Evolutionary conservation across 1,139 yeast species (phyloP).

Genomic region (Yamadazyma pseudoaaseri): DNA sequence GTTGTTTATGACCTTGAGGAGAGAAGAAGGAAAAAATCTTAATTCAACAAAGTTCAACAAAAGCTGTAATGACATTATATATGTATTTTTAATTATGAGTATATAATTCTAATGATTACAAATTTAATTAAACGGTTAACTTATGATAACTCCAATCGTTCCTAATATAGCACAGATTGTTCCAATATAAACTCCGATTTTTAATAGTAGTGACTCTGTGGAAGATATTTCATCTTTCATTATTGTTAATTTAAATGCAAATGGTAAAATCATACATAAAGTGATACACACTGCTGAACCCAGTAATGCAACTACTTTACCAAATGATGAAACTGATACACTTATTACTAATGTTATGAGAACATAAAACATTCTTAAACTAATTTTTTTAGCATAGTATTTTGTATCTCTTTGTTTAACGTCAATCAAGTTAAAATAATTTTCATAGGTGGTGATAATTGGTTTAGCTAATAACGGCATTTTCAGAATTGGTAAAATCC

Average conservation of each 20-base stretch:
- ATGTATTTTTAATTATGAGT: conserved; percentile 1
- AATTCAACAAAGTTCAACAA: neutral
- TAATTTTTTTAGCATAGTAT: conserved; percentile 25
- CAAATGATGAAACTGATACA: conserved; percentile 70
- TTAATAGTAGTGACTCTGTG: conserved; percentile 37
- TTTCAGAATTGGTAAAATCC: conserved; percentile 40
- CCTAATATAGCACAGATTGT: conserved; percentile 51
- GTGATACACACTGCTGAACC: conserved; percentile 83
- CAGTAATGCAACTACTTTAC: conserved; percentile 75
- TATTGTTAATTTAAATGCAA: conserved; percentile 63
- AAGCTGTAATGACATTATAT: neutral
- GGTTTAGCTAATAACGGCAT: conserved; percentile 42
- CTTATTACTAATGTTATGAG: conserved; percentile 42
- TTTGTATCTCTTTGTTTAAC: conserved; percentile 1
- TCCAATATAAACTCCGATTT: conserved; percentile 47
- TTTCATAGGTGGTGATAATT: conserved; percentile 40
- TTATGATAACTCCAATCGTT: conserved; percentile 26
- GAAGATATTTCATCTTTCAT: conserved; percentile 47
- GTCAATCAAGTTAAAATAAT: conserved; percentile 13
- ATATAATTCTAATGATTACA: neutral
- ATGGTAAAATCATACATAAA: conserved; percentile 77
- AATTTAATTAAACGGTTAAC: too few species aligned
- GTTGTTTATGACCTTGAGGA: conserved; percentile 30
- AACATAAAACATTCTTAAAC: conserved; percentile 21
- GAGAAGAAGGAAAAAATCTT: conserved; percentile 7